Base-by-base conservation (phyloP, 768 basidiomycete genomes). In the Exidia glandulosa region DNA sequence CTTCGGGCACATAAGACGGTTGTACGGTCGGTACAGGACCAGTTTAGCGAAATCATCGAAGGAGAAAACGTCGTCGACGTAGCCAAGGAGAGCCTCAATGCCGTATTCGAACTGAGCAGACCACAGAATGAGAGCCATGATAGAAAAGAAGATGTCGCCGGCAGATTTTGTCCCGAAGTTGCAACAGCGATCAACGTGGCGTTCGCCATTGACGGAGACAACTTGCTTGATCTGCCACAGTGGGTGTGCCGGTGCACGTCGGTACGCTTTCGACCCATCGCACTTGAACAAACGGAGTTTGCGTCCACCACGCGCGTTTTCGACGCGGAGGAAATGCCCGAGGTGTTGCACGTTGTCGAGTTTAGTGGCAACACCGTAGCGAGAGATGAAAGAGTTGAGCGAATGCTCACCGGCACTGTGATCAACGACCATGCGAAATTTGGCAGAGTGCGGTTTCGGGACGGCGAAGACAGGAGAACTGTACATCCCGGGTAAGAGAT, bases 401-500 rank as follows among this genome's bases (percentile, higher is more conserved):
- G 73, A 65, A 61, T 62, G 72, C 0, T 59, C 34, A 0, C 75
- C 76, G 0, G 69, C 66, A 50, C 69, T 73, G 16, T 79, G 78
- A 59, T 81, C 66, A 6, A 66, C 70, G 13, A 81, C 66, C 0
- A 81, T 66, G 0, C 72, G 62, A 3, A 75, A 62, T 25, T 77
- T 75, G 27, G 64, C 64, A 0, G 74, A 67, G 0, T 62, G 50
- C 0, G 68, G 64, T 41, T 77, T 77, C 0, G 76, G 77, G 0
- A 80, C 72, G 1, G 70, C 71, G 41, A 72, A 64, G 0, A 78
- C 63, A 0, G 76, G 79, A 55, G 72, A 69, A 29, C 63, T 66
- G 50, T 74, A 71, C 78, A 81, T 81, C 0, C 77, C 77, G 0
- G 74, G 77, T 0, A 76, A 64, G 1, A 77, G 69, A 3, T 73